Conservation (phyloP, 805 yeast species). For the Yarrowia keelungensis region DNA sequence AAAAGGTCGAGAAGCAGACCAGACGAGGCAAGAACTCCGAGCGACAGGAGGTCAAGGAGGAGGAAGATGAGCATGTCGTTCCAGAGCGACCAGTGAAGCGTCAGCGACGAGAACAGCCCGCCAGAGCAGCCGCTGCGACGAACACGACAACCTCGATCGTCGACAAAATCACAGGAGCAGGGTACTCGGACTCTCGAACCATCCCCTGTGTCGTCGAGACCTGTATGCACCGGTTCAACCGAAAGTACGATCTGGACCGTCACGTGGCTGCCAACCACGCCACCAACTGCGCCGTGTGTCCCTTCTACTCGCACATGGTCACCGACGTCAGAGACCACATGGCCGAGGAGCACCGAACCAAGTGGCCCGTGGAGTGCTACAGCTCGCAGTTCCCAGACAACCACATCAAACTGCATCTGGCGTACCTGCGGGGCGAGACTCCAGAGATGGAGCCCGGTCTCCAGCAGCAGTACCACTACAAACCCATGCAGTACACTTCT, state of each 20-base stretch:
- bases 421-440: slow-evolving; percentile 28
- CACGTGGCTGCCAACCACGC: slow-evolving; percentile 46
- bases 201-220: slow-evolving; percentile 48
- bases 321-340: slow-evolving; percentile 26
- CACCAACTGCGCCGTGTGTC: slow-evolving; percentile 14
- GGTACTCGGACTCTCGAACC: slow-evolving; percentile 47
- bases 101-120: slow-evolving; percentile 31
- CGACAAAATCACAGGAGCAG: slow-evolving; percentile 51
- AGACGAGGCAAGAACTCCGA: background rate
- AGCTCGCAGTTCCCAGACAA: background rate
- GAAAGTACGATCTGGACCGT: slow-evolving; percentile 52
- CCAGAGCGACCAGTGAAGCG: background rate
- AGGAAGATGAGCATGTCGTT: background rate
- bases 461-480: background rate
- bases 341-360: slow-evolving; percentile 18
- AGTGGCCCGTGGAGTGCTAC: slow-evolving; percentile 30
- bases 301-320: slow-evolving; percentile 1
- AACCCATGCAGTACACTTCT: background rate
- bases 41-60: background rate
- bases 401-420: slow-evolving; percentile 10
- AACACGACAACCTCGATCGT: slow-evolving; percentile 47
- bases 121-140: slow-evolving; percentile 23
- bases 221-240: slow-evolving; percentile 49
- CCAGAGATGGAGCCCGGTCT: background rate
- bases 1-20: slow-evolving; percentile 4